phyloP scores from a whole-genome alignment of 2,329 filamentous ascomycete species.

The Septoria petroselini region DNA sequence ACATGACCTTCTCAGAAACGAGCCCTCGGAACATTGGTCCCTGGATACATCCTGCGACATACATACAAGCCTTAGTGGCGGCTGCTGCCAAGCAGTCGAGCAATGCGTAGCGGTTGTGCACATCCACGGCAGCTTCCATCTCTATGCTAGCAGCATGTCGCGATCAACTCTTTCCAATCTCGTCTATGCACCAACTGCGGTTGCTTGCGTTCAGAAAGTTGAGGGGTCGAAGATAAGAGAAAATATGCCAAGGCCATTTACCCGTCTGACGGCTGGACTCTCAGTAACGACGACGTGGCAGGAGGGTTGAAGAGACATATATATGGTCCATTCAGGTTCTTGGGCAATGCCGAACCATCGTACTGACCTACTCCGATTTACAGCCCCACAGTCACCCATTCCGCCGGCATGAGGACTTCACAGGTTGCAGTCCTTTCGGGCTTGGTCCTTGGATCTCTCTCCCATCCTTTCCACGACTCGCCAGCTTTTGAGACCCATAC shows the following conservation, averaged over 20 bases:
- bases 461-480: conserved; percentile 15
- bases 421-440: conserved; percentile 15
- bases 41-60: too few species aligned
- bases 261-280: background rate
- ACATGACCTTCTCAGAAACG: too few species aligned
- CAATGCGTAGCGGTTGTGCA: background rate
- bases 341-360: background rate
- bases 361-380: background rate
- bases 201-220: background rate
- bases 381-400: background rate
- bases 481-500: background rate
- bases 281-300: background rate
- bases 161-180: background rate
- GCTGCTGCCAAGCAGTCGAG: background rate
- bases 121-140: background rate
- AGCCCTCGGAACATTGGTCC: too few species aligned
- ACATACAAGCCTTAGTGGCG: too few species aligned
- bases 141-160: background rate
- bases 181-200: background rate
- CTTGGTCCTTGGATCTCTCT: conserved; percentile 8
- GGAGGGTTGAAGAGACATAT: background rate
- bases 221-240: background rate
- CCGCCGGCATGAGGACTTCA: conserved; percentile 9
- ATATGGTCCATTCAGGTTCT: background rate
- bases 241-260: background rate